Percentiles rank a stretch among this genome's conserved stretches.
Conservation (phyloP, 2,329 filamentous ascomycete genomes). For the Exserohilum rostratum region DNA sequence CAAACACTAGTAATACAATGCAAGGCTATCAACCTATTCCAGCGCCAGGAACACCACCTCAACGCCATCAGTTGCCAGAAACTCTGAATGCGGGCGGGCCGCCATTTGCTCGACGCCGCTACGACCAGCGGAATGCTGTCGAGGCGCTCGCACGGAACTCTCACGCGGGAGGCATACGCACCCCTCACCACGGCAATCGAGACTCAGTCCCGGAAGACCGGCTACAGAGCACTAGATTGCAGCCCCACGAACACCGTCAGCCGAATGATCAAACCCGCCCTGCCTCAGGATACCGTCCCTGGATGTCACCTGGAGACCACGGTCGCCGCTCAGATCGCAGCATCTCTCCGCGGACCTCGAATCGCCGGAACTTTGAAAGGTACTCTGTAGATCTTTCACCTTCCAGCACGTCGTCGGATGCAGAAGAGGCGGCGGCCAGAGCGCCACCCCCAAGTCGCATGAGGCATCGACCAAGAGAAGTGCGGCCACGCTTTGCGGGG, state of each 20-base stretch:
- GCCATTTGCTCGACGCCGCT: conserved; percentile 7
- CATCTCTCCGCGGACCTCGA: conserved; percentile 37
- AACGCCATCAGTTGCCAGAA: conserved; percentile 3
- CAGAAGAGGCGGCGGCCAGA: conserved; percentile 34
- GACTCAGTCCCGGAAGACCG: conserved; percentile 9
- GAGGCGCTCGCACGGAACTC: conserved; percentile 12
- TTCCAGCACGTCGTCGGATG: conserved; percentile 31
- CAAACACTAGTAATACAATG: conserved; percentile 9
- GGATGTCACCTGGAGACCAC: conserved; percentile 16
- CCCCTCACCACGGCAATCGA: conserved; percentile 16
- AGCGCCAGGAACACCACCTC: neutral
- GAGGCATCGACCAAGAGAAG: conserved; percentile 22
- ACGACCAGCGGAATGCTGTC: conserved; percentile 4
- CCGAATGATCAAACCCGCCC: conserved; percentile 11
- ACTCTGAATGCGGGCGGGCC: conserved; percentile 2
- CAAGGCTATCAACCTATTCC: conserved; percentile 9
- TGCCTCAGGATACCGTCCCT: conserved; percentile 21
- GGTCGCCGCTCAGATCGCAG: conserved; percentile 33
- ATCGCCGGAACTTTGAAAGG: conserved; percentile 40
- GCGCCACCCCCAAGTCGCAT: conserved; percentile 24
- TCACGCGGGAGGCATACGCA: conserved; percentile 10
- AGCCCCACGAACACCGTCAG: conserved; percentile 21
- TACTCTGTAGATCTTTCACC: conserved; percentile 36
- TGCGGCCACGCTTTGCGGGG: conserved; percentile 20
- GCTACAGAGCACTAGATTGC: conserved; percentile 12